Percentiles rank a stretch among this genome's conserved stretches.
These are phyloP conservation scores for Chlorella sp. DNA, from an alignment of 139 green algal genomes.

Conservation along the genomic window DNA sequence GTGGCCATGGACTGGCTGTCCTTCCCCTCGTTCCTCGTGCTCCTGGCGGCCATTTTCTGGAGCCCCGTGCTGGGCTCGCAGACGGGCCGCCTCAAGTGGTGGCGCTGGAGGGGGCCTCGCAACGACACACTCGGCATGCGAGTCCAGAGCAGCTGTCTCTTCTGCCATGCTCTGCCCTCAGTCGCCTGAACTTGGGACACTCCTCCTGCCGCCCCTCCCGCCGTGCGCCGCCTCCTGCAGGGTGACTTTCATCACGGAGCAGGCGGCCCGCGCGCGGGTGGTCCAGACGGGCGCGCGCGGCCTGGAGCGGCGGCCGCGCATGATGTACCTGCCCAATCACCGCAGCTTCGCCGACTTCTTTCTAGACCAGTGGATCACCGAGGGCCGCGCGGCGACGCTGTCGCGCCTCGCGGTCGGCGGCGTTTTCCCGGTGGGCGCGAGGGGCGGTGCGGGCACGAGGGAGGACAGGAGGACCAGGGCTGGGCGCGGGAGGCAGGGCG, in stretches of 20 bases:
- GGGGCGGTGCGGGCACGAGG: background rate
- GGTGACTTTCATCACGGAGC: too few relatives aligned
- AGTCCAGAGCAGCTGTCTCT: background rate
- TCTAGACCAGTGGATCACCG: slow-evolving; percentile 65
- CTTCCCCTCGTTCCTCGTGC: background rate
- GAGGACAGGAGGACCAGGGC: too few relatives aligned
- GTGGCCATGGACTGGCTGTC: background rate
- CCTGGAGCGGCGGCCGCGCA: too few relatives aligned
- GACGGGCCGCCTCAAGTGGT: background rate
- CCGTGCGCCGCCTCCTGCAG: too few relatives aligned
- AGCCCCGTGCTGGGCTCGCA: background rate
- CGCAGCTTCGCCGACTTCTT: too few relatives aligned
- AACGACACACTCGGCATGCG: background rate
- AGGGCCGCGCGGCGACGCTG: slow-evolving; percentile 58
- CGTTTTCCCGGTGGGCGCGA: background rate
- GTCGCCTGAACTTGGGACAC: too few relatives aligned
- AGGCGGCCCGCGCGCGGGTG: too few relatives aligned
- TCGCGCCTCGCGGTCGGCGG: background rate
- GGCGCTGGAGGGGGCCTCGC: background rate
- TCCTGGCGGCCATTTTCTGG: background rate
- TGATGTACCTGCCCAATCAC: too few relatives aligned
- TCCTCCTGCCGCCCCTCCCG: too few relatives aligned
- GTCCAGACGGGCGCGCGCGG: too few relatives aligned
- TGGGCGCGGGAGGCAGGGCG: too few relatives aligned
- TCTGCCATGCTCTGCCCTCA: background rate